These are phyloP conservation scores for Fusarium cicatricum DNA, from an alignment of 2,329 filamentous ascomycete species.

Conservation along the genomic window DNA sequence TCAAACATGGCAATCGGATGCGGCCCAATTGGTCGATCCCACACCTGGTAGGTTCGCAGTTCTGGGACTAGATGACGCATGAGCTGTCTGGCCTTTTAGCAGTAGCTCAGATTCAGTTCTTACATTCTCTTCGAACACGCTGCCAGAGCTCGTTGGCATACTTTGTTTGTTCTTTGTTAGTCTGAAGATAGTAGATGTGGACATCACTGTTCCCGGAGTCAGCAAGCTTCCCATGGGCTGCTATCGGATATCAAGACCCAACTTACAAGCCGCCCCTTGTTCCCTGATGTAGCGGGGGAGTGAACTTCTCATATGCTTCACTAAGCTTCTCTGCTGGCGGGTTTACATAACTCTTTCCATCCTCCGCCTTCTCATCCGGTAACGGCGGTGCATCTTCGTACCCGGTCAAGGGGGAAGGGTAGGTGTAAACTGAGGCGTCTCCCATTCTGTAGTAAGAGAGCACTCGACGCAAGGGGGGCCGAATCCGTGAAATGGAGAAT, in stretches of 20 bases:
- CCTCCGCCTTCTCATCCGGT: slow-evolving; percentile 66
- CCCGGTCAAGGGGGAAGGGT: slow-evolving; percentile 62
- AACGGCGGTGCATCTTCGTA: slow-evolving; percentile 66
- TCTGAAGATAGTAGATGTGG: slow-evolving; percentile 83
- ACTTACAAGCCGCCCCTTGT: slow-evolving; percentile 75
- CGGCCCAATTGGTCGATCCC: slow-evolving; percentile 80
- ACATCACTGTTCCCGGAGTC: slow-evolving; percentile 64
- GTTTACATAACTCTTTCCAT: slow-evolving; percentile 83
- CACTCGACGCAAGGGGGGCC: not conserved
- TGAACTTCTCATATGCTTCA: slow-evolving; percentile 74
- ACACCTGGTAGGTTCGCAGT: slow-evolving; percentile 80
- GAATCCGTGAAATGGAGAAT: not conserved
- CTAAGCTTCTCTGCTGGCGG: slow-evolving; percentile 67
- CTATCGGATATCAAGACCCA: not conserved
- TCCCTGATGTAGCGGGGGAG: slow-evolving; percentile 71
- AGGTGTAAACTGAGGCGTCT: slow-evolving; percentile 29
- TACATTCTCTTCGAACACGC: slow-evolving; percentile 82
- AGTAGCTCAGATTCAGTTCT: slow-evolving; percentile 30
- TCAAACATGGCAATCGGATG: slow-evolving; percentile 92
- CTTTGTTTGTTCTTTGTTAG: slow-evolving; percentile 66
- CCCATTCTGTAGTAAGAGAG: slow-evolving; percentile 21
- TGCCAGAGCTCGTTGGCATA: slow-evolving; percentile 80
- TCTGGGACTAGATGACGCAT: slow-evolving; percentile 71
- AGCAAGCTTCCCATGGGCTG: not conserved
- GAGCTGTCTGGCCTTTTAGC: not conserved